Evolutionary conservation across 2,329 filamentous ascomycete species (phyloP).

Genomic region (Ophiocordyceps sinensis): DNA sequence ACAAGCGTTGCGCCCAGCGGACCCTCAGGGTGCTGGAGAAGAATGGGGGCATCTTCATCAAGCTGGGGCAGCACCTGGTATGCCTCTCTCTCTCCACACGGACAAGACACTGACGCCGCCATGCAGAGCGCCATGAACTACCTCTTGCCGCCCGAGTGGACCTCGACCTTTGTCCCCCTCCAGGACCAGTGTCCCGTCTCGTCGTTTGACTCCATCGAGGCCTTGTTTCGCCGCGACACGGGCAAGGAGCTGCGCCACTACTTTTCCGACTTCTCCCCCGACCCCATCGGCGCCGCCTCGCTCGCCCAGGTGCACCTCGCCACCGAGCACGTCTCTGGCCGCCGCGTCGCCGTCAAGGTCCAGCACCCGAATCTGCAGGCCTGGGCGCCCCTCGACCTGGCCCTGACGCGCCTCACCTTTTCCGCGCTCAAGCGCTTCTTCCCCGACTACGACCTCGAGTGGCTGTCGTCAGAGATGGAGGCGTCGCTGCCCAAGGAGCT

Average conservation of each 20-base stretch:
- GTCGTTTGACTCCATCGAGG: slow-evolving; percentile 69
- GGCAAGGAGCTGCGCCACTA: slow-evolving; percentile 63
- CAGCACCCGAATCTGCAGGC: slow-evolving; percentile 83
- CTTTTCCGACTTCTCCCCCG: slow-evolving; percentile 69
- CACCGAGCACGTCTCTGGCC: slow-evolving; percentile 64
- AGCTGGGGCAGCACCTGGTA: slow-evolving; percentile 85
- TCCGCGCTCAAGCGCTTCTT: slow-evolving; percentile 83
- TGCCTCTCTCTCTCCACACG: neutral
- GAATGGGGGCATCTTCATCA: slow-evolving; percentile 98
- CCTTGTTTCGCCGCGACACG: slow-evolving; percentile 77
- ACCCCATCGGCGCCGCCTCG: slow-evolving; percentile 83
- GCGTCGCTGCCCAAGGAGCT: slow-evolving; percentile 79
- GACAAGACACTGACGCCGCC: slow-evolving; percentile 10
- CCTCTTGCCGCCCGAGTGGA: slow-evolving; percentile 82
- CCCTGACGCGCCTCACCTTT: slow-evolving; percentile 79
- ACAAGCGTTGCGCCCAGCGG: slow-evolving; percentile 81
- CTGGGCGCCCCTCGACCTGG: slow-evolving; percentile 80
- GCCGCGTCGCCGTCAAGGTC: slow-evolving; percentile 89
- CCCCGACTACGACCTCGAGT: slow-evolving; percentile 93
- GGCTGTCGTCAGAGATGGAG: slow-evolving; percentile 90
- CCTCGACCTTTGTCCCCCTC: slow-evolving; percentile 83
- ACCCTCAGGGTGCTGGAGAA: slow-evolving; percentile 80
- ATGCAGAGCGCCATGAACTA: slow-evolving; percentile 82
- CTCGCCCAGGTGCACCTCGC: slow-evolving; percentile 90
- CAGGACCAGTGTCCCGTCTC: slow-evolving; percentile 95